Conservation (phyloP, 164 flowering plant species). For the Kalanchoe fedtschenkoi region DNA sequence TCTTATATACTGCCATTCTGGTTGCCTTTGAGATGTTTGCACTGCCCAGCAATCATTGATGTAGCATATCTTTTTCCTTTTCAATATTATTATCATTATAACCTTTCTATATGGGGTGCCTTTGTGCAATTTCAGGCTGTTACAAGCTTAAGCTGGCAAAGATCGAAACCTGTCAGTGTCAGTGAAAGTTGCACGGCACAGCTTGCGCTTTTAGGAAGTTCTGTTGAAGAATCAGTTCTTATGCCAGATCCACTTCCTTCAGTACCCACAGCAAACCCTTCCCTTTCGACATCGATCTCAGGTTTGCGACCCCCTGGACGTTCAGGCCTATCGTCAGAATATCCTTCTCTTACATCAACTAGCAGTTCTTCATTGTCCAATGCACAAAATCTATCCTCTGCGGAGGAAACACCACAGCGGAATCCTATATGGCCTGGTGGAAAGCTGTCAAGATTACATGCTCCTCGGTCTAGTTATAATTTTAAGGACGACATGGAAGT, state of each 20-base stretch:
- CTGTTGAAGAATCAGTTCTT: constrained; percentile 79
- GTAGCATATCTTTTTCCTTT: neutral
- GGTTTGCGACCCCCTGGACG: constrained; percentile 43
- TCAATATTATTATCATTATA: neutral
- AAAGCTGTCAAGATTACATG: constrained; percentile 51
- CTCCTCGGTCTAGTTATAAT: constrained; percentile 52
- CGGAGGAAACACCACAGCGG: constrained; percentile 66
- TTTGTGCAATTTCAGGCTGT: constrained; percentile 70
- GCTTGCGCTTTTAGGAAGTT: constrained; percentile 76
- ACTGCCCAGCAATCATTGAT: no score
- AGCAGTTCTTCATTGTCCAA: constrained; percentile 30
- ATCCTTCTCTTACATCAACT: constrained; percentile 29
- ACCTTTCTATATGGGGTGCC: neutral
- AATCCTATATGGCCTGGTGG: constrained; percentile 57
- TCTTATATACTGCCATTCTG: no score
- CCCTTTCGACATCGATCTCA: constrained; percentile 29
- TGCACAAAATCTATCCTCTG: constrained; percentile 22
- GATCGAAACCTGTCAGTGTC: constrained; percentile 72
- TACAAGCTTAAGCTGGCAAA: constrained; percentile 95
- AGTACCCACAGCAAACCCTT: constrained; percentile 37
- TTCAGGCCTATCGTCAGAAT: constrained; percentile 28
- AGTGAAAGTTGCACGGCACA: constrained; percentile 75
- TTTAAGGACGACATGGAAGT: constrained; percentile 97
- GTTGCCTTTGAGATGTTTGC: no score
- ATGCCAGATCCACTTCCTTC: constrained; percentile 99